phyloP scores from a whole-genome alignment of 805 yeast genomes.

The Lipomyces orientalis region DNA sequence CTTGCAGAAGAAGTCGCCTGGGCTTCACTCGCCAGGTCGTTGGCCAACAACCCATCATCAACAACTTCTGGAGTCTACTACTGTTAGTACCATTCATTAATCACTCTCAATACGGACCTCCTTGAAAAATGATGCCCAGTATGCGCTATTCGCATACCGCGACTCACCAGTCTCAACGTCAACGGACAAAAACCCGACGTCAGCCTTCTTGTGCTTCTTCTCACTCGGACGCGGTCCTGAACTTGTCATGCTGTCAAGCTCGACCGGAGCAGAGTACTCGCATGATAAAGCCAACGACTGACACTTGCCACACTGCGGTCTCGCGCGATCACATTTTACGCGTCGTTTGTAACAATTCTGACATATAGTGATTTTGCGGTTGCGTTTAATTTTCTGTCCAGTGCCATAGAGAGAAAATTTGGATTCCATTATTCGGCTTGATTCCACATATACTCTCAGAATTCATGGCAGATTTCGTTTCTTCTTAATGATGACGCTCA shows the following conservation, averaged over 20 bases:
- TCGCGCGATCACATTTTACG: slow-evolving; percentile 26
- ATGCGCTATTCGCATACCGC: slow-evolving; percentile 18
- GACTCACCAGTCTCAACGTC: slow-evolving; percentile 16
- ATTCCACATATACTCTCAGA: too few relatives aligned
- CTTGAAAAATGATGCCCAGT: slow-evolving; percentile 27
- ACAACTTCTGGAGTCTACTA: too few relatives aligned
- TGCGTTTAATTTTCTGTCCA: slow-evolving; percentile 20
- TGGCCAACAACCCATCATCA: too few relatives aligned
- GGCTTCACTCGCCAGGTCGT: too few relatives aligned
- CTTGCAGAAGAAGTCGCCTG: neutral
- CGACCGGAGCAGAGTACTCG: slow-evolving; percentile 8
- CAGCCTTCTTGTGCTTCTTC: neutral
- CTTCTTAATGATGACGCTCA: too few relatives aligned
- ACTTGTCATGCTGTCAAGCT: neutral
- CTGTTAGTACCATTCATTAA: too few relatives aligned
- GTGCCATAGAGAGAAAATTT: neutral
- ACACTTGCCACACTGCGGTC: slow-evolving; percentile 28
- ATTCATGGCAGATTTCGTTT: too few relatives aligned
- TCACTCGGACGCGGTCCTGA: neutral
- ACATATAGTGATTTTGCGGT: slow-evolving; percentile 28
- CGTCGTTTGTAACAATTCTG: slow-evolving; percentile 30
- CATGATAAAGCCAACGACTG: slow-evolving; percentile 19
- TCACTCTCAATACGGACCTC: slow-evolving; percentile 16
- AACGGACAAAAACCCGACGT: slow-evolving; percentile 22
- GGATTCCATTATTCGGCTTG: neutral